phyloP scores from a whole-genome alignment of 2,329 filamentous ascomycete species.

The Cordyceps fumosorosea region DNA sequence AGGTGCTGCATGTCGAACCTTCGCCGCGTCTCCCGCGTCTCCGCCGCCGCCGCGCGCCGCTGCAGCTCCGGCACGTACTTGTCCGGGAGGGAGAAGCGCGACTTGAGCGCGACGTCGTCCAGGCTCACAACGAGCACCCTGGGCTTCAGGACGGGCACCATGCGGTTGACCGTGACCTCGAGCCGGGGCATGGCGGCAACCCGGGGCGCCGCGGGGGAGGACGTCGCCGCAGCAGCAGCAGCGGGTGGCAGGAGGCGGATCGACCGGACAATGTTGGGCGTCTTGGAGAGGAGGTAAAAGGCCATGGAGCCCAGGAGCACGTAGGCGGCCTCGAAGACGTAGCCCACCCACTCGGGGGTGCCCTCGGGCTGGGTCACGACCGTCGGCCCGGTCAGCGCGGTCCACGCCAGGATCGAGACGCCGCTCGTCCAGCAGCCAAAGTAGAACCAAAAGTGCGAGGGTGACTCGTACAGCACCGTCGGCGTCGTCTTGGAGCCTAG shows the following conservation, averaged over 20 bases:
- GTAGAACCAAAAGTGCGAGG: constrained; percentile 58
- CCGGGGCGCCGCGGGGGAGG: constrained; percentile 14
- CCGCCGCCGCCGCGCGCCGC: constrained; percentile 31
- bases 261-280: constrained; percentile 48
- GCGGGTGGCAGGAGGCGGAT: constrained; percentile 48
- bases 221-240: constrained; percentile 11
- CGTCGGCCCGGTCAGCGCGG: constrained; percentile 27
- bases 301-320: constrained; percentile 55
- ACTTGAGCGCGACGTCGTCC: constrained; percentile 28
- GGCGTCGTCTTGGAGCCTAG: constrained; percentile 49
- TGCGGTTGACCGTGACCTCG: constrained; percentile 45
- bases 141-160: constrained; percentile 40
- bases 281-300: constrained; percentile 51
- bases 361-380: constrained; percentile 37
- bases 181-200: constrained; percentile 35
- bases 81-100: constrained; percentile 32
- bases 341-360: constrained; percentile 49
- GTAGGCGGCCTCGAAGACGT: constrained; percentile 51
- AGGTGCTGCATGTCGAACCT: constrained; percentile 50
- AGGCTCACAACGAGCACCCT: constrained; percentile 34
- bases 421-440: constrained; percentile 52
- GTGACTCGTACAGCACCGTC: constrained; percentile 58
- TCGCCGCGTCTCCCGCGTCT: constrained; percentile 29
- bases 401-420: constrained; percentile 32
- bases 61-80: constrained; percentile 31